Conservation (phyloP, 2,329 filamentous ascomycete genomes). For the Lachnellula hyalina region DNA sequence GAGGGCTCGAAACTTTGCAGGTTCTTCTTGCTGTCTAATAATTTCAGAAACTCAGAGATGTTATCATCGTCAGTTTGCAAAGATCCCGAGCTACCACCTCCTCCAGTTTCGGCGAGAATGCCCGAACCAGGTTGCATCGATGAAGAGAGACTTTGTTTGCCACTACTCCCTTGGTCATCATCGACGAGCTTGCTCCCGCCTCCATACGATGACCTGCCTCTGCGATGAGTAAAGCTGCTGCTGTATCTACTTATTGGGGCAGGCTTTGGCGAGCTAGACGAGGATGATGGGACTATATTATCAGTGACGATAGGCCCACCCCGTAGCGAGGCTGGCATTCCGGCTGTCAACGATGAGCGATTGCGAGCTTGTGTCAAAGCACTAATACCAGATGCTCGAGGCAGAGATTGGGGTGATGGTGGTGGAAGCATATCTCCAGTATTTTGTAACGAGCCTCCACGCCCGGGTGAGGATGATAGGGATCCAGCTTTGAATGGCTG, state of each 20-base stretch:
- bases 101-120: constrained; percentile 65
- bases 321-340: constrained; percentile 68
- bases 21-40: constrained; percentile 84
- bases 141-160: constrained; percentile 71
- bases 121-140: constrained; percentile 71
- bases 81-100: constrained; percentile 61
- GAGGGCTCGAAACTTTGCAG: constrained; percentile 69
- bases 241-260: constrained; percentile 78
- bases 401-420: constrained; percentile 50
- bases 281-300: constrained; percentile 56
- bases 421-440: constrained; percentile 34
- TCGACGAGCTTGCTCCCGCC: constrained; percentile 61
- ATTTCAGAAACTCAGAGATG: constrained; percentile 87
- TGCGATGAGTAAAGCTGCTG: constrained; percentile 87
- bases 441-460: constrained; percentile 24
- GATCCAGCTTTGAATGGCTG: constrained; percentile 96
- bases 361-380: constrained; percentile 57
- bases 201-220: constrained; percentile 70
- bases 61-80: constrained; percentile 79
- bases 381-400: constrained; percentile 43
- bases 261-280: constrained; percentile 73
- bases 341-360: constrained; percentile 66
- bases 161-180: constrained; percentile 74
- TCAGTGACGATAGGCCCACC: constrained; percentile 59
- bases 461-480: constrained; percentile 78